These are phyloP conservation scores for Tulasnella sp. DNA, from an alignment of 768 basidiomycete genomes.

Conservation along the genomic window DNA sequence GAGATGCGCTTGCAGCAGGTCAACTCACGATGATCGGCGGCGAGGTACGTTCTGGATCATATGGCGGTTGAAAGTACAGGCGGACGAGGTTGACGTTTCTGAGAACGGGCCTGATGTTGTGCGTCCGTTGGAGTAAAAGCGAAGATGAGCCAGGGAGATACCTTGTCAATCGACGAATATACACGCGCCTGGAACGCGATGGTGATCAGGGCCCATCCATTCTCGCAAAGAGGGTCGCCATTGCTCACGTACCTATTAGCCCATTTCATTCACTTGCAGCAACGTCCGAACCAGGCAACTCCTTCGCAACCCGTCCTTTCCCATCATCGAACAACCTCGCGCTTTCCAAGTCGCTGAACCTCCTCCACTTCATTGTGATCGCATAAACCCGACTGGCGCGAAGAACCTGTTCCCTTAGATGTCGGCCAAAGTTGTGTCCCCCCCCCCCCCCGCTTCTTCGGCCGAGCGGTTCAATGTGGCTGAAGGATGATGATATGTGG, in stretches of 20 bases:
- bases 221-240: too few species aligned
- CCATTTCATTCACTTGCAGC: constrained; percentile 61
- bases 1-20: neutral
- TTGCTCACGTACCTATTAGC: constrained; percentile 46
- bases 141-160: constrained; percentile 71
- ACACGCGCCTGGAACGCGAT: constrained; percentile 46
- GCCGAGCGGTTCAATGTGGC: constrained; percentile 59
- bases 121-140: constrained; percentile 76
- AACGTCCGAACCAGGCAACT: constrained; percentile 41
- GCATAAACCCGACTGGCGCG: constrained; percentile 50
- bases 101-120: constrained; percentile 39
- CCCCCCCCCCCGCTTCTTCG: constrained; percentile 67
- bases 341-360: neutral
- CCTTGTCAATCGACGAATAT: constrained; percentile 73
- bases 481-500: constrained; percentile 44
- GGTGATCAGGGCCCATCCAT: too few species aligned
- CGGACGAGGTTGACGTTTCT: too few species aligned
- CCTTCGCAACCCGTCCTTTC: constrained; percentile 23
- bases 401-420: constrained; percentile 61
- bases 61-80: too few species aligned
- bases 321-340: neutral
- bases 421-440: constrained; percentile 64
- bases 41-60: too few species aligned
- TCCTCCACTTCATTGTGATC: neutral
- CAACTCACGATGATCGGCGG: too few species aligned